Evolutionary conservation across 2,329 filamentous ascomycete genomes (phyloP), one percentile per base, ranked within the genome.

Genomic region (Neocatenulostroma microsporum): DNA sequence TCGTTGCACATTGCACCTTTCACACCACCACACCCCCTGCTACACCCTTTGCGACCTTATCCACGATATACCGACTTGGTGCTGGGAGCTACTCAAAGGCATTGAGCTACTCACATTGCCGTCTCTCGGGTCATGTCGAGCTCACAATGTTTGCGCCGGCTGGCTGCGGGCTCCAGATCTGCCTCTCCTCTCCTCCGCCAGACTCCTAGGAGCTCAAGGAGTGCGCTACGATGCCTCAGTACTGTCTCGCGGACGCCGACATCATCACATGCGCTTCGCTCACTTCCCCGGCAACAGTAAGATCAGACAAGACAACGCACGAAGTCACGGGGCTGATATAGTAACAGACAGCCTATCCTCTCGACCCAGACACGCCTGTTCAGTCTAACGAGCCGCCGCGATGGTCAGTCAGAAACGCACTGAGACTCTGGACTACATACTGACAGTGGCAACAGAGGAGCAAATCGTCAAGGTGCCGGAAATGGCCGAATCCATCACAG

Each of bases 401-500:
- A 58, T 58, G 58, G 58, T 60, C 21, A n/a, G n/a, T n/a, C n/a
- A n/a, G n/a, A n/a, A n/a, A n/a, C n/a, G n/a, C n/a, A n/a, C n/a
- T n/a, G n/a, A n/a, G 8, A 6, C 28, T 12, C 21, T 34, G 6
- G 13, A 19, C 2, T 13, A 14, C 11, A 15, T 25, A 31, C 45
- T 50, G 35, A 52, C 33, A 28, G n/a, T 25, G 24, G 5, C 17
- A 27, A 29, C 44, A 64, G 88, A 88, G 61, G 86, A 94, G 58
- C 81, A 77, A 50, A 68, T 89, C 46, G 79, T 98, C 63, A 89
- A 96, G 68, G 91, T 96, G 50, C 91, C 91, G 21, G 78, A 91
- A 61, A 96, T 98, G 91, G 91, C 91, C 47, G 91, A 98, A 66
- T 96, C 91, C 33, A 96, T 98, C 62, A 93, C 86, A 29, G 91